phyloP scores from a whole-genome alignment of 192 early-diverging fungal species.

The Podila epigama region DNA sequence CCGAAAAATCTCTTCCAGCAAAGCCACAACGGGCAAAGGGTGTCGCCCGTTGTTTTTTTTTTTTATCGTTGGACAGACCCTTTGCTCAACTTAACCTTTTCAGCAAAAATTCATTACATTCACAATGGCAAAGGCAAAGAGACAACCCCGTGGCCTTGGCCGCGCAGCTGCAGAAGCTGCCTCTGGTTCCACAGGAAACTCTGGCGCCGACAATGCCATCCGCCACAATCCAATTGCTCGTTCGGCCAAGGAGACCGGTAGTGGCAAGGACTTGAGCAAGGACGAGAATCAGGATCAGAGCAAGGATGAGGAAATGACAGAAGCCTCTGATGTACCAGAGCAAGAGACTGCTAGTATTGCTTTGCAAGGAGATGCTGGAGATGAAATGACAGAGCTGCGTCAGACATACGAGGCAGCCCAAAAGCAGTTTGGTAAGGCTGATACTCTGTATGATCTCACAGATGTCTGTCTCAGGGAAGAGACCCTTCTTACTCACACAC shows the following conservation, averaged over 20 bases:
- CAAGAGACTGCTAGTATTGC: conserved; percentile 50
- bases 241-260: background rate
- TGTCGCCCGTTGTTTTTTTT: no score
- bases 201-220: background rate
- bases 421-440: conserved; percentile 54
- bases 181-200: conserved; percentile 6
- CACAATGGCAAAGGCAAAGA: conserved; percentile 53
- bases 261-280: background rate
- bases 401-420: conserved; percentile 58
- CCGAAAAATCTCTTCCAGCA: no score
- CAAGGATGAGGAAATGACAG: conserved; percentile 16
- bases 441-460: no score
- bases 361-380: conserved; percentile 54
- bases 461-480: background rate
- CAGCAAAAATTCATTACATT: background rate
- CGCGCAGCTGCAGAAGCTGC: conserved; percentile 35
- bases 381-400: conserved; percentile 56
- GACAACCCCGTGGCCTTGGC: conserved; percentile 54
- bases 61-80: background rate
- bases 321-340: background rate
- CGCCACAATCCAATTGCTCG: conserved; percentile 27
- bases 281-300: background rate
- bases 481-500: background rate
- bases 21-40: no score
- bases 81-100: background rate